Conservation (phyloP, 441 rosid species). For the Adansonia grandidieri region DNA sequence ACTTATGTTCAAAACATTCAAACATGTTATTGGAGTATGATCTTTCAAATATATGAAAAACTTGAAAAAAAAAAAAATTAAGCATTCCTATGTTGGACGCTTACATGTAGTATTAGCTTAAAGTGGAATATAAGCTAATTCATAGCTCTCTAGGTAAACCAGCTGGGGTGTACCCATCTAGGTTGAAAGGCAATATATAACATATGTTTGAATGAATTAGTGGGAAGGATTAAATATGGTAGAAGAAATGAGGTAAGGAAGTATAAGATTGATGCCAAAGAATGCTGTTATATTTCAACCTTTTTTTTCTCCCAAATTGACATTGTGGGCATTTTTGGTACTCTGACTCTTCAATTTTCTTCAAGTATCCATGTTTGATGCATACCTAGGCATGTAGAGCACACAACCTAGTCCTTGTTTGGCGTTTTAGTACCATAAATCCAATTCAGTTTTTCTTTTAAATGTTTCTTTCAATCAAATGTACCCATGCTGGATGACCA, state of each 20-base stretch:
- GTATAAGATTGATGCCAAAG: background rate
- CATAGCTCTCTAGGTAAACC: background rate
- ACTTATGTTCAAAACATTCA: background rate
- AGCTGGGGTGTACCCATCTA: background rate
- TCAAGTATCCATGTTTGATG: too few species aligned
- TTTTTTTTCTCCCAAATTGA: too few species aligned
- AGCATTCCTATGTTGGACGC: background rate
- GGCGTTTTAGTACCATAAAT: background rate
- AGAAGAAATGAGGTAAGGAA: background rate
- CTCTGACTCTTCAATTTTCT: too few species aligned
- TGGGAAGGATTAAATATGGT: background rate
- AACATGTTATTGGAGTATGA: background rate
- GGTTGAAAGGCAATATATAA: background rate
- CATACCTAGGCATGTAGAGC: background rate
- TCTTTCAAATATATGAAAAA: background rate
- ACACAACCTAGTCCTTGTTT: background rate
- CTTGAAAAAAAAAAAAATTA: background rate
- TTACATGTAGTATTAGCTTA: background rate
- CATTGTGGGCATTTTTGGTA: background rate
- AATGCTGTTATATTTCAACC: background rate
- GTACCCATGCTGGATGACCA: background rate
- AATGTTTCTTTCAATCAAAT: slow-evolving; percentile 8
- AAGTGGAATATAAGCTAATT: background rate
- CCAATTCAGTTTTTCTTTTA: background rate
- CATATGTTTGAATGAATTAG: background rate